phyloP scores from a whole-genome alignment of 169 alveolate genomes.

The Plasmodium malariae region DNA sequence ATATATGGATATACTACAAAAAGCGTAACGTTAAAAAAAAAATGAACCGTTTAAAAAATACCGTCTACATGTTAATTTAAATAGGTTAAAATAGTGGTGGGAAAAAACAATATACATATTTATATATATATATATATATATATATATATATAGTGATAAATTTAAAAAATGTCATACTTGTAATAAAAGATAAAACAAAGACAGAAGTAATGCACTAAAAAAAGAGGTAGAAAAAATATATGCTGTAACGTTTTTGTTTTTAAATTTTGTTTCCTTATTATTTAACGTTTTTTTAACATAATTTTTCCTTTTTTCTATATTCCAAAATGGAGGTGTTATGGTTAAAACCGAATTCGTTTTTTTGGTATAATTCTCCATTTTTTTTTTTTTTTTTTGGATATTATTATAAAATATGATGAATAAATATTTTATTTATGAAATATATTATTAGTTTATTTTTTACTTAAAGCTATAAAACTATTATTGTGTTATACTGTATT shows the following conservation, averaged over 20 bases:
- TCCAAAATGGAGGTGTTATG: slow-evolving; percentile 8
- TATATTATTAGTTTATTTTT: slow-evolving; percentile 11
- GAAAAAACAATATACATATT: not conserved
- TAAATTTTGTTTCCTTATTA: slow-evolving; percentile 5
- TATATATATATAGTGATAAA: not conserved
- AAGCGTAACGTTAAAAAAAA: not conserved
- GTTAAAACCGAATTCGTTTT: not conserved
- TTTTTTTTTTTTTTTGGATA: not conserved
- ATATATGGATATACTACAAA: slow-evolving; percentile 7
- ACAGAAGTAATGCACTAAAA: slow-evolving; percentile 24
- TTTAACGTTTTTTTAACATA: not conserved
- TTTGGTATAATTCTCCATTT: not conserved
- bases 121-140: not conserved
- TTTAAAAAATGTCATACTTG: slow-evolving; percentile 8
- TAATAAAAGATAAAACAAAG: slow-evolving; percentile 21
- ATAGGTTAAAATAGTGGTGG: not conserved
- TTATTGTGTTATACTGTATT: not conserved
- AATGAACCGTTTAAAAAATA: not conserved
- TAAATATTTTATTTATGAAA: not conserved
- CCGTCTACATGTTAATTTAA: not conserved
- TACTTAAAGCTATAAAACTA: slow-evolving; percentile 8
- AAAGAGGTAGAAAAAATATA: slow-evolving; percentile 5
- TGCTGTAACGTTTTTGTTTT: not conserved
- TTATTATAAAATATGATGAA: not conserved
- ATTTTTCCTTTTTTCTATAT: slow-evolving; percentile 6